Evolutionary conservation across 2,329 filamentous ascomycete species (phyloP), one percentile per base, ranked within the genome.

Genomic region (Fusarium sp.): DNA sequence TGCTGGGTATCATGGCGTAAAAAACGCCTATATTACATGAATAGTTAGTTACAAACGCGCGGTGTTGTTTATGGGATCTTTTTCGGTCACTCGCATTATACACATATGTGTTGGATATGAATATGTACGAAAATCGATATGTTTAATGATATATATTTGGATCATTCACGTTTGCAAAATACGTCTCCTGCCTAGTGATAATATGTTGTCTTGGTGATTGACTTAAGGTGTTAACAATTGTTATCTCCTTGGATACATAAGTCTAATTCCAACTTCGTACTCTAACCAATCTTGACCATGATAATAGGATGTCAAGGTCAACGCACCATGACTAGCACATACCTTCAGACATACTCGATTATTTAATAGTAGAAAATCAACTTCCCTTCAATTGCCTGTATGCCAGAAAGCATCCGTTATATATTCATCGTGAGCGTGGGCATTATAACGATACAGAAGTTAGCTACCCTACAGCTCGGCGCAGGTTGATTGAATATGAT

Each of bases 81-180:
- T 37, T 37, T 33, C 23, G 28, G 13, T 43, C 47, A 26, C 28
- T 63, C 13, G 18, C 35, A 23, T 54, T 35, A 23, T 52, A 29
- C 53, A 37, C 44, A 28, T 46, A 23, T n/a, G n/a, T 23, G 20
- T 35, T 66, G 58, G 48, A 57, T 63, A 57, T 58, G 53, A 63
- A 29, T 18, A 35, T 63, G 33, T 55, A 70, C 37, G 57, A 55
- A 70, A 63, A 63, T 44, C 26, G 24, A 62, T 38, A 59, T 68
- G 39, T 43, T 63, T 67, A 70, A 68, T 62, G 63, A 58, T 39
- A 41, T 33, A 31, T 11, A 39, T 15, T 57, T 38, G 16, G 35
- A 24, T 39, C 21, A 24, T 12, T 61, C 9, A 15, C 2, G 13
- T 18, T 13, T 24, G 18, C 3, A 35, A 35, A 7, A 13, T 33